Percentiles rank a stretch among this genome's conserved stretches.
phyloP scores from a whole-genome alignment of 2,329 filamentous ascomycete species.

The Curvularia sp. region DNA sequence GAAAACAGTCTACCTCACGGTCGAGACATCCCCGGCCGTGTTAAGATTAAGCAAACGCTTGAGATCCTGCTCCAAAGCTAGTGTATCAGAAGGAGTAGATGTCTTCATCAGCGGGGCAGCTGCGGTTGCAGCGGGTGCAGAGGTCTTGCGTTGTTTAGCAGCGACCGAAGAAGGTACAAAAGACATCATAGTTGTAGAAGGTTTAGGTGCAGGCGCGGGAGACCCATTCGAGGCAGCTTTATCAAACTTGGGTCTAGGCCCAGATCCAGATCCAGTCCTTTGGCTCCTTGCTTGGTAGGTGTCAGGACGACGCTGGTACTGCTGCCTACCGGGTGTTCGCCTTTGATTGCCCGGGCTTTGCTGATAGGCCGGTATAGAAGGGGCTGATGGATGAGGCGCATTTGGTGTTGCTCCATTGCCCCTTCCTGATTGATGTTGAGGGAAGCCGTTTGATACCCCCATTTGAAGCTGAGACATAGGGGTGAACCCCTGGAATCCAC shows the following conservation, averaged over 20 bases:
- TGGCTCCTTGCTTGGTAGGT: slow-evolving; percentile 27
- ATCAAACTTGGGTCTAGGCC: slow-evolving; percentile 11
- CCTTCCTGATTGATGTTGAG: slow-evolving; percentile 11
- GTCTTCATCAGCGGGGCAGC: slow-evolving; percentile 26
- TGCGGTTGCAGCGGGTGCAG: slow-evolving; percentile 25
- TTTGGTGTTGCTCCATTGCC: slow-evolving; percentile 23
- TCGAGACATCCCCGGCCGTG: slow-evolving; percentile 28
- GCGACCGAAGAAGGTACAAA: slow-evolving; percentile 49
- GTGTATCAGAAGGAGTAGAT: slow-evolving; percentile 28
- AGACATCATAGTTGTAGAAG: slow-evolving; percentile 40
- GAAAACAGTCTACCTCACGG: slow-evolving; percentile 33
- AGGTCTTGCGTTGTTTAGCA: slow-evolving; percentile 41
- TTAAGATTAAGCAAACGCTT: slow-evolving; percentile 49
- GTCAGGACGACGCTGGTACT: slow-evolving; percentile 36
- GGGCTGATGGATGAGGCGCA: slow-evolving; percentile 34
- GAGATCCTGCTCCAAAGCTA: slow-evolving; percentile 46
- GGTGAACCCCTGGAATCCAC: slow-evolving; percentile 36
- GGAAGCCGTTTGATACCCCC: slow-evolving; percentile 31
- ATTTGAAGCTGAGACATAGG: slow-evolving; percentile 25
- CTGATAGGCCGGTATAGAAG: slow-evolving; percentile 36
- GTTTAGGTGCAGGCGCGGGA: slow-evolving; percentile 29
- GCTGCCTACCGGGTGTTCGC: slow-evolving; percentile 34
- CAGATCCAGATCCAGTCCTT: slow-evolving; percentile 17
- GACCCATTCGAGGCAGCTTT: slow-evolving; percentile 24
- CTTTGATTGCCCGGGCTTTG: slow-evolving; percentile 35